Evolutionary conservation across 1,284 basidiomycete species (phyloP), one percentile per base, ranked within the genome.

Genomic region (Leccinum cinnamomeum): DNA sequence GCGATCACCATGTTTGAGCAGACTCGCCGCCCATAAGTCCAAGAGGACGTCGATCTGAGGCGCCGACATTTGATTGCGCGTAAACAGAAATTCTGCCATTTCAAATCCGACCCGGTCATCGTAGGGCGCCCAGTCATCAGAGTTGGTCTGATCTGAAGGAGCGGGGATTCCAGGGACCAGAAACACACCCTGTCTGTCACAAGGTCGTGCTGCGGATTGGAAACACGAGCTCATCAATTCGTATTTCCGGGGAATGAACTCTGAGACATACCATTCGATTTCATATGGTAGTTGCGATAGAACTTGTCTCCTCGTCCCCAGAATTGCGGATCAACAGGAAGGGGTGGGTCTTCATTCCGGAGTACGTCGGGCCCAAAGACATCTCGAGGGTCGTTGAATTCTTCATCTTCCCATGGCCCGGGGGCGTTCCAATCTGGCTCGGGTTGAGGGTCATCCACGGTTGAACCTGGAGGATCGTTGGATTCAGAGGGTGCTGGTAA

Each of bases 271-370:
- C 65, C 48, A 11, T 53, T 53, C 20, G 66, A 58, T 39, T 63
- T 59, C 0, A 30, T n/a, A 16, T 65, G 56, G 35, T 60, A 65
- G n/a, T 56, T 12, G 0, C 8, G 10, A 28, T 65, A 65, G 6
- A 44, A 46, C 8, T 58, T 53, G 23, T 58, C 46, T 1, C 33
- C 46, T 3, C 35, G 53, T 7, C 56, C 58, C 39, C 18, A 57
- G 30, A 54, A 54, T 3, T 20, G 10, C 2, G 11, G 10, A 25
- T 35, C 18, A 7, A 16, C 28, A 11, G 14, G 25, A 6, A 20
- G 14, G 12, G 16, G 10, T 3, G 28, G 51, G 51, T 54, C 53
- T 33, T 54, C 3, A 7, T 48, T 23, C 12, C 12, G 7, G 20
- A 12, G 46, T 48, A 12, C 46, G 11, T 23, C 12, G 7, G 20